Conservation (phyloP, 1,139 yeast genomes). For the Tardiomyces digboiensis region DNA sequence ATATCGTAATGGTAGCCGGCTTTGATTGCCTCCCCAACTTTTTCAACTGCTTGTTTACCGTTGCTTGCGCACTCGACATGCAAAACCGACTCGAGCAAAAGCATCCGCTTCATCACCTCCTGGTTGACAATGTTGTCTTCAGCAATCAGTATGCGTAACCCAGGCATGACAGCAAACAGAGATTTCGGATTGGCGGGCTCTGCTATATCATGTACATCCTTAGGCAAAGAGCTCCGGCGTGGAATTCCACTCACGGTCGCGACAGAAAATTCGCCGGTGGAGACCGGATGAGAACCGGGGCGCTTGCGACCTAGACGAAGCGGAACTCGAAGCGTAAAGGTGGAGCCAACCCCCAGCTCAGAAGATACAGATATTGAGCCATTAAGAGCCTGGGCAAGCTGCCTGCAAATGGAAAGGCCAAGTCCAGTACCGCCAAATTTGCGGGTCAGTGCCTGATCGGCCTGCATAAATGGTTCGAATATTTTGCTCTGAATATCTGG, state of each 20-base stretch:
- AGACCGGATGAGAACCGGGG: not conserved
- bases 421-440: constrained; percentile 95
- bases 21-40: constrained; percentile 43
- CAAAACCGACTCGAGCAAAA: constrained; percentile 64
- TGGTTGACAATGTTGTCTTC: constrained; percentile 92
- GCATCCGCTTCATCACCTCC: constrained; percentile 81
- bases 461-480: constrained; percentile 95
- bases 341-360: constrained; percentile 66
- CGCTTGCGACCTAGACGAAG: constrained; percentile 3
- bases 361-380: constrained; percentile 57
- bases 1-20: constrained; percentile 43
- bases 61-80: constrained; percentile 72
- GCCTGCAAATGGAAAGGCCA: constrained; percentile 88
- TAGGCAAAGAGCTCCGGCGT: no score
- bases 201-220: no score
- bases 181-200: no score
- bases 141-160: constrained; percentile 62
- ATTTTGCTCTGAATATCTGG: constrained; percentile 71
- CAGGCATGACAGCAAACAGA: no score
- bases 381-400: constrained; percentile 76
- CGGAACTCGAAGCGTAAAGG: constrained; percentile 70
- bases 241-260: no score
- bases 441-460: constrained; percentile 87
- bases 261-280: not conserved
- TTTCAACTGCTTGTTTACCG: constrained; percentile 79